Evolutionary conservation across 2,329 filamentous ascomycete genomes (phyloP).

Genomic region (Triangularia setosa): DNA sequence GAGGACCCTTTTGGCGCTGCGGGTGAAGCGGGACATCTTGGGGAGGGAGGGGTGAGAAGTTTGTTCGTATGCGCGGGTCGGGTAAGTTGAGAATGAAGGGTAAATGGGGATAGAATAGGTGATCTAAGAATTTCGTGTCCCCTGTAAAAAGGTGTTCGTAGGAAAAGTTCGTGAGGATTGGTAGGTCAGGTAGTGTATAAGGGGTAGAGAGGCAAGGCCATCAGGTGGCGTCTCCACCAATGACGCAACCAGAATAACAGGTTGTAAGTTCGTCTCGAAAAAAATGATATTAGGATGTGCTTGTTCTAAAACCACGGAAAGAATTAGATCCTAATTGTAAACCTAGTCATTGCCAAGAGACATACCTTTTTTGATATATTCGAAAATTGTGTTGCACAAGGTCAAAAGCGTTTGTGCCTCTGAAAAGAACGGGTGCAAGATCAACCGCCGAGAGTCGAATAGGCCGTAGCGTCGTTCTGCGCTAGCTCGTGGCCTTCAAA

Average conservation of each 20-base stretch:
- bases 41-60: background rate
- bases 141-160: background rate
- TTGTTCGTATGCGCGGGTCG: background rate
- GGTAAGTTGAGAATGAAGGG: background rate
- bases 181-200: background rate
- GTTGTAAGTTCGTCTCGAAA: background rate
- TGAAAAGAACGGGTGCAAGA: background rate
- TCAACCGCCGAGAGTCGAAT: background rate
- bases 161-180: background rate
- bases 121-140: background rate
- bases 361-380: background rate
- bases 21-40: conserved; percentile 29
- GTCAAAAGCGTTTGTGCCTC: background rate
- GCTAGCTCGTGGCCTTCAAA: background rate
- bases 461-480: background rate
- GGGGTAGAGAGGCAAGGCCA: background rate
- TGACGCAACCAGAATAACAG: conserved; percentile 13
- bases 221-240: conserved; percentile 13
- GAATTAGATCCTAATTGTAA: background rate
- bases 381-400: background rate
- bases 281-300: background rate
- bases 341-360: background rate
- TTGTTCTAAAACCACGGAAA: background rate
- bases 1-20: conserved; percentile 38
- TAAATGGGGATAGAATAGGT: background rate